Base-by-base conservation (phyloP, 768 basidiomycete species). In the Collybia sp. region DNA sequence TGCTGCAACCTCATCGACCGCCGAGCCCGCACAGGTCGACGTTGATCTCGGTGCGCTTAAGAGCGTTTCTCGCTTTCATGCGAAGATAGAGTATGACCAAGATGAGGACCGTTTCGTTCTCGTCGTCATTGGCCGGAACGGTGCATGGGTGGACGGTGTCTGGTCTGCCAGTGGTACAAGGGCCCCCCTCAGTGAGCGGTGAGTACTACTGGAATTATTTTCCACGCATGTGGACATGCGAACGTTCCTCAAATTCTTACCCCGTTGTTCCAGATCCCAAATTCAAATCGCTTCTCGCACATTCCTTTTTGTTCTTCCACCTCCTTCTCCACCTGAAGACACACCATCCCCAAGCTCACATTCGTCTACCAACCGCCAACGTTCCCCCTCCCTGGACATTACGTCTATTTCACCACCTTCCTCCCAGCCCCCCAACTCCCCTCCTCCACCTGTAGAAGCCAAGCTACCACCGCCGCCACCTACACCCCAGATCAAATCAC, bases 221-320 rank as follows among this genome's bases (percentile, higher is more conserved):
- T 8, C 25, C 25, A 25, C 25, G 25, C 8, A 25, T 8, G 8
- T 25, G 25, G 25, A 25, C 25, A 3, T 25, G 8, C 25, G 25
- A 43, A 18, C 47, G 17, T 47, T 25, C 30, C 42, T 36, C 46
- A 47, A 51, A 30, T 35, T 40, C 42, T 30, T 48, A 34, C 49
- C 30, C 37, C 45, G 33, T 42, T 33, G 50, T 51, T 55, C 13
- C 56, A 93, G 93, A 61, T 93, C 93, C 45, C 89, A 91, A 68
- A 90, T 96, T 49, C 93, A 97, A 72, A 98, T 99, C 58, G 91
- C 95, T 16, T 93, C 95, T 20, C 85, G 95, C 48, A 93, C 91
- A 18, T 99, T 99, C 67, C 86, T 93, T 62, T 99, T 99, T 59
- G 83, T 97, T 46, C 83, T 99, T 12, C 96, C 96, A 30, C 93